Conservation (phyloP, 257 asterid species). For the Rauvolfia tetraphylla region DNA sequence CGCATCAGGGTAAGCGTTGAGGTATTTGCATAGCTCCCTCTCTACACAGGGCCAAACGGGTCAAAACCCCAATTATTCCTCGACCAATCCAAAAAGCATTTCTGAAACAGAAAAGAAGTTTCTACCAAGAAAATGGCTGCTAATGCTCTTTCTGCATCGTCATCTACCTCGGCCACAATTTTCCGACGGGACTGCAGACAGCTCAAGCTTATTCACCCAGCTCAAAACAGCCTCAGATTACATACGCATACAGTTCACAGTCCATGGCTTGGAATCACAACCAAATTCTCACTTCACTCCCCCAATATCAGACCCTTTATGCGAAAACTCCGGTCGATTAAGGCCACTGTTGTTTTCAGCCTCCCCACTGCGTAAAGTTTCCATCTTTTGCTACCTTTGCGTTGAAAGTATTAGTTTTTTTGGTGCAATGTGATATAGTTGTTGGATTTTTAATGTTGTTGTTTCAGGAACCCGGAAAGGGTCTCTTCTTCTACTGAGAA, state of each 20-base stretch:
- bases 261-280: slow-evolving; percentile 41
- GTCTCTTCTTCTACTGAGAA: slow-evolving; percentile 35
- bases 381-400: not conserved
- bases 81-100: slow-evolving; percentile 4
- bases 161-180: slow-evolving; percentile 20
- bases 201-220: not conserved
- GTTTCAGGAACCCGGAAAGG: slow-evolving; percentile 52
- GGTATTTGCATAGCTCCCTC: too few relatives aligned
- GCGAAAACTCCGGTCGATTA: slow-evolving; percentile 31
- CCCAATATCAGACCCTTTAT: slow-evolving; percentile 27
- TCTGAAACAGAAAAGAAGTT: not conserved
- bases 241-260: slow-evolving; percentile 14
- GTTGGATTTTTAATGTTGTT: slow-evolving; percentile 12
- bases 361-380: slow-evolving; percentile 42
- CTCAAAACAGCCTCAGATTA: slow-evolving; percentile 12
- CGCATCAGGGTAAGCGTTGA: too few relatives aligned
- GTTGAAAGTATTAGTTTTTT: not conserved
- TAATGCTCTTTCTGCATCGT: slow-evolving; percentile 29
- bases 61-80: not conserved
- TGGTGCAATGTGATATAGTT: not conserved
- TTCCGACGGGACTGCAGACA: slow-evolving; percentile 19
- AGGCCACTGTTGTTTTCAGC: slow-evolving; percentile 38
- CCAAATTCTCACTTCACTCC: slow-evolving; percentile 22
- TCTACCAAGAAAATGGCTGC: slow-evolving; percentile 42
- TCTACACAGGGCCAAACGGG: too few relatives aligned